Base-by-base conservation (phyloP, 495 filamentous ascomycete species). In the Penicillium bovifimosum region DNA sequence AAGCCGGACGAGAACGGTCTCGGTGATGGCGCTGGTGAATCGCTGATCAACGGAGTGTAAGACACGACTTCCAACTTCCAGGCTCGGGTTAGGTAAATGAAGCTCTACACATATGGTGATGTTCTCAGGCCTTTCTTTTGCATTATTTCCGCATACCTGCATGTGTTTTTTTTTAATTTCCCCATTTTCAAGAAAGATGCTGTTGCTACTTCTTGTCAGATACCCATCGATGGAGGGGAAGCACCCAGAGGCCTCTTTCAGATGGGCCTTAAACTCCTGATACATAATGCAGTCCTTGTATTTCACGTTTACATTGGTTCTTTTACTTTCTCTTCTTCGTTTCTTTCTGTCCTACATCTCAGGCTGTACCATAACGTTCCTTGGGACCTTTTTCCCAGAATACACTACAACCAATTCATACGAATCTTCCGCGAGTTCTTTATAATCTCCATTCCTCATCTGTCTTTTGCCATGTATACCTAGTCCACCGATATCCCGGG, bases 1-100 rank as follows among this genome's bases (percentile, higher is more conserved):
- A 63, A 61, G 7, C 13, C 47, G 11, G 65, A 67, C 28, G 62
- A 52, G 24, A 39, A 38, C 14, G 60, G 39, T 16, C 18, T 57
- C 9, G 46, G 43, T 24, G 55, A 61, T 32, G 46, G 50, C 2
- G 35, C 9, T 28, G 47, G 48, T 16, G 65, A 69, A 1, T 8
- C 67, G 41, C 40, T 70, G 48, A 65, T 66, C n/a, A 75, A 74
- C 34, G 74, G 72, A 11, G 66, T 62, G 11, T 50, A 29, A 50
- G 14, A 24, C 9, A 13, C 20, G 20, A 24, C 20, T 24, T 24
- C 2, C 17, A 17, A 27, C 10, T n/a, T 41, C 18, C 10, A n/a
- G 13, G 20, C 9, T 41, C 8, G 14, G 27, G 14, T 17, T 17
- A 9, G 8, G 16, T 13, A 3, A 9, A 9, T 50, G 13, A 42